phyloP scores from a whole-genome alignment of 108 stramenopile species.

The Licmophora abbreviata region DNA sequence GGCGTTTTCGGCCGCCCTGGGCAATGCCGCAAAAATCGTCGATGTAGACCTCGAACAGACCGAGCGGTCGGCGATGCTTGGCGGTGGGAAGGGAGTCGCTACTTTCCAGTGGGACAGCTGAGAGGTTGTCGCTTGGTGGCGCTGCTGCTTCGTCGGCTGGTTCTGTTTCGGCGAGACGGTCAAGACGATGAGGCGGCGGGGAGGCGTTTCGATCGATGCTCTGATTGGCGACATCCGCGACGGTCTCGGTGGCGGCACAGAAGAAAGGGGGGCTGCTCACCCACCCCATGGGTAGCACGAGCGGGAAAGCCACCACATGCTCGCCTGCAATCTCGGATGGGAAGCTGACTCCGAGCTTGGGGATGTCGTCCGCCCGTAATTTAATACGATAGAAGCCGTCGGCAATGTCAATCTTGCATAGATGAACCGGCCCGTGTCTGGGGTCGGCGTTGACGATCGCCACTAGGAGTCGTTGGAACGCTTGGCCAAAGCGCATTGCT shows the following conservation, averaged over 20 bases:
- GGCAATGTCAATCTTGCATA: no score
- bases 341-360: constrained; percentile 17
- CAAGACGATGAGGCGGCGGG: constrained; percentile 11
- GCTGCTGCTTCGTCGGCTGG: neutral
- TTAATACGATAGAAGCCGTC: constrained; percentile 13
- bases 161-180: constrained; percentile 9
- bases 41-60: constrained; percentile 16
- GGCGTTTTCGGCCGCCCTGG: neutral
- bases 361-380: neutral
- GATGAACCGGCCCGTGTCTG: constrained; percentile 6
- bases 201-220: neutral
- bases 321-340: constrained; percentile 7
- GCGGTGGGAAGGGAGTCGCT: constrained; percentile 4
- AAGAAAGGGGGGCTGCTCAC: neutral
- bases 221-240: constrained; percentile 7
- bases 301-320: constrained; percentile 5
- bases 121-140: neutral
- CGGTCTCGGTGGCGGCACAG: constrained; percentile 3
- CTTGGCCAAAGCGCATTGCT: constrained; percentile 12
- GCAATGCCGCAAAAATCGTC: constrained; percentile 19
- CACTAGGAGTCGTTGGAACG: constrained; percentile 11
- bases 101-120: neutral
- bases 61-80: constrained; percentile 1
- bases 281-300: constrained; percentile 4
- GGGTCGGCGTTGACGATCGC: constrained; percentile 7